Conservation (phyloP, 768 basidiomycete genomes). For the Antrodiella citrinella region DNA sequence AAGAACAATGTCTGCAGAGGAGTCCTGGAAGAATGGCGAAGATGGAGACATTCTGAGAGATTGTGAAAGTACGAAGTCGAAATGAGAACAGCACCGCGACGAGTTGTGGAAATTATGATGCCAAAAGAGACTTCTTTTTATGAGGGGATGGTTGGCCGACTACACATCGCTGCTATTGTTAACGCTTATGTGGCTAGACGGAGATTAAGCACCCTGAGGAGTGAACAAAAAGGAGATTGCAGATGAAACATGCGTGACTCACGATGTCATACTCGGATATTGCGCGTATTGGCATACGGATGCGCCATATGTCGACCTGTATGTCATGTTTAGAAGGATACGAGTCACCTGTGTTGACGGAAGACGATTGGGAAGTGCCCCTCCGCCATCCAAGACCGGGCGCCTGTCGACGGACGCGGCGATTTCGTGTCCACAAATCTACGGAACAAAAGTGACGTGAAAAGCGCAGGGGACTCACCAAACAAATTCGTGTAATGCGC, state of each 20-base stretch:
- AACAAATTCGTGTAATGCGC: background rate
- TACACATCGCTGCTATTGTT: background rate
- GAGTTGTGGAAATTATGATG: no score
- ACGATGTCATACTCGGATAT: background rate
- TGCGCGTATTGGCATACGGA: no score
- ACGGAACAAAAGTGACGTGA: background rate
- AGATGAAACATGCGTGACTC: background rate
- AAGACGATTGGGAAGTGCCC: background rate
- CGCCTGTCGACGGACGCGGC: no score
- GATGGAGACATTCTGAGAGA: background rate
- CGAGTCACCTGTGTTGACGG: background rate
- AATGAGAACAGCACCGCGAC: background rate
- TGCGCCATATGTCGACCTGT: no score
- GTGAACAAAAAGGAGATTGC: background rate
- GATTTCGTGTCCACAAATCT: background rate
- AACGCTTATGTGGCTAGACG: background rate
- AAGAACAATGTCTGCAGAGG: constrained; percentile 18
- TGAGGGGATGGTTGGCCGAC: background rate
- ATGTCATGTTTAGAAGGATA: no score
- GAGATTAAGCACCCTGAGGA: background rate
- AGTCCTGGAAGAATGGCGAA: background rate
- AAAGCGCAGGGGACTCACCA: background rate
- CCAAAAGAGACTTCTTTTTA: background rate
- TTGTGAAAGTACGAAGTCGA: background rate
- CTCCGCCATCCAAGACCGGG: no score